Conservation (phyloP, 441 rosid genomes). For the Bruguiera hainesii region DNA sequence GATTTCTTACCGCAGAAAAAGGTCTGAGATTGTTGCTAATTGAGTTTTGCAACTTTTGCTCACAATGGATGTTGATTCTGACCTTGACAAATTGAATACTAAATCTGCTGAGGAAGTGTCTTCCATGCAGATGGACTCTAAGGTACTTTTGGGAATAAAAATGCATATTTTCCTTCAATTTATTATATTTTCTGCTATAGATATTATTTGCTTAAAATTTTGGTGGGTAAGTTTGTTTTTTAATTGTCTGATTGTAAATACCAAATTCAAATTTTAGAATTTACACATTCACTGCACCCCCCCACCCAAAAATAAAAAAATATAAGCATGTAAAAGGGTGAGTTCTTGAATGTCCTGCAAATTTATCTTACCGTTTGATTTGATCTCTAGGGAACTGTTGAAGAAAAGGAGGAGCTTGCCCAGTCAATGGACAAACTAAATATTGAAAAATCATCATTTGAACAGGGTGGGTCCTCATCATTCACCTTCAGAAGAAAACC, state of each 20-base stretch:
- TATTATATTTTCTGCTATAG: not conserved
- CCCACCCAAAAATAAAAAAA: not conserved
- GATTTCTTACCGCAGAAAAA: too few species aligned
- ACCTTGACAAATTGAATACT: conserved; percentile 20
- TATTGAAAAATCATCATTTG: conserved; percentile 36
- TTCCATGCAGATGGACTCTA: conserved; percentile 45
- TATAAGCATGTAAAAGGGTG: not conserved
- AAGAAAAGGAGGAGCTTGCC: conserved; percentile 54
- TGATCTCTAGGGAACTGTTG: conserved; percentile 30
- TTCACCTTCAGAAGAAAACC: conserved; percentile 78
- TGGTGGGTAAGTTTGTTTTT: not conserved
- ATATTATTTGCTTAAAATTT: not conserved
- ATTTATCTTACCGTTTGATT: conserved; percentile 4
- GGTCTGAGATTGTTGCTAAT: not conserved
- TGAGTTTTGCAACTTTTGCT: not conserved
- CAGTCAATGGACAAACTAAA: conserved; percentile 60
- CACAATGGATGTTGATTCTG: conserved; percentile 52
- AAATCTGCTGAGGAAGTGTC: conserved; percentile 33
- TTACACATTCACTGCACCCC: not conserved
- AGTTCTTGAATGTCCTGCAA: not conserved
- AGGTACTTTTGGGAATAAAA: conserved; percentile 27
- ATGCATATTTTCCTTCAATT: conserved; percentile 1
- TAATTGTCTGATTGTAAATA: not conserved
- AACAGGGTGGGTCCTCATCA: conserved; percentile 36
- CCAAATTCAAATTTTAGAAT: not conserved